Evolutionary conservation across 768 basidiomycete species (phyloP).

Genomic region (Russula sp.): DNA sequence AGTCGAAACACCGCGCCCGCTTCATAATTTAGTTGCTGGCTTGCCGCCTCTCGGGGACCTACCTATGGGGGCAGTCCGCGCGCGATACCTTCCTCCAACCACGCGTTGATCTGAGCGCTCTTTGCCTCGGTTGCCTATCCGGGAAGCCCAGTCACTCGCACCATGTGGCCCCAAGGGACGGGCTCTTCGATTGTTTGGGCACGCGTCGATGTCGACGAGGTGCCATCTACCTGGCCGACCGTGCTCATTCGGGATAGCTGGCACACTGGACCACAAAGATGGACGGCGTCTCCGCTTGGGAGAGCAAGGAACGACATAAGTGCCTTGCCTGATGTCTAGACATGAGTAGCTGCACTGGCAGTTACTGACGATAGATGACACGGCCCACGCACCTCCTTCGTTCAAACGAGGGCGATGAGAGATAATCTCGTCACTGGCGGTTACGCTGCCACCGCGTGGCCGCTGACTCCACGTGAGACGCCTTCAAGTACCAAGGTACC

Average conservation of each 20-base stretch:
- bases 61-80: conserved; percentile 48
- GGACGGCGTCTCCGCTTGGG: background rate
- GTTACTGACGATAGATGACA: background rate
- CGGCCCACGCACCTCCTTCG: background rate
- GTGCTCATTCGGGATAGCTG: background rate
- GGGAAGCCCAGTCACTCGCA: conserved; percentile 44
- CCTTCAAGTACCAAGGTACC: no score
- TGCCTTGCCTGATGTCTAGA: background rate
- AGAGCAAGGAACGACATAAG: background rate
- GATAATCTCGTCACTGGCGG: background rate
- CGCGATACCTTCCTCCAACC: conserved; percentile 39
- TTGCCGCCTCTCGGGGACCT: conserved; percentile 6
- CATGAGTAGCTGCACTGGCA: background rate
- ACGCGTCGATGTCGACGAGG: no score
- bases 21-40: background rate
- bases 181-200: conserved; percentile 36
- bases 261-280: background rate
- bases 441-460: no score
- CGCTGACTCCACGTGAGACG: no score
- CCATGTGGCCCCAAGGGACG: conserved; percentile 56
- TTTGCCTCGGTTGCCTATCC: conserved; percentile 36
- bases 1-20: conserved; percentile 1
- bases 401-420: background rate
- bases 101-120: conserved; percentile 38
- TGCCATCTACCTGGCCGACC: no score